phyloP scores from a whole-genome alignment of 1,139 yeast genomes.

The Spathaspora sp. region DNA sequence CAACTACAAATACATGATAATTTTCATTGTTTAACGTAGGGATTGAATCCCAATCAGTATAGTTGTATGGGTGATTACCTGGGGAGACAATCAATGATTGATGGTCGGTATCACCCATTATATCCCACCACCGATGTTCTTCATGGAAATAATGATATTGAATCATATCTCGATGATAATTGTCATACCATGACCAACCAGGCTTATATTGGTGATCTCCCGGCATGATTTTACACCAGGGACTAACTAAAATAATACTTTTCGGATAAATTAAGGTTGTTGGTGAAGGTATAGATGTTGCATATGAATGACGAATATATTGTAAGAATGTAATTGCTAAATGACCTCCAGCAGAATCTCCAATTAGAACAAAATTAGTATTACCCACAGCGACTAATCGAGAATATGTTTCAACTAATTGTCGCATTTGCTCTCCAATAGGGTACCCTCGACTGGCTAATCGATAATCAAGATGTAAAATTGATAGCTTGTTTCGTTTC shows the following conservation, averaged over 20 bases:
- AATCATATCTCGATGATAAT: conserved; percentile 32
- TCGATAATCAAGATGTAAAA: conserved; percentile 40
- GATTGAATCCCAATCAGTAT: conserved; percentile 34
- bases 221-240: conserved; percentile 32
- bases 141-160: conserved; percentile 12
- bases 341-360: conserved; percentile 48
- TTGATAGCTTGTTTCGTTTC: conserved; percentile 25
- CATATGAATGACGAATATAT: conserved; percentile 10
- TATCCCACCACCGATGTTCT: not conserved
- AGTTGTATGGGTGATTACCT: conserved; percentile 16
- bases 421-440: conserved; percentile 37
- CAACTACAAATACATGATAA: conserved; percentile 29
- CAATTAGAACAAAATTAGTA: conserved; percentile 32
- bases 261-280: conserved; percentile 26
- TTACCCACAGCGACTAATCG: conserved; percentile 27
- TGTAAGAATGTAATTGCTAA: conserved; percentile 30
- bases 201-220: conserved; percentile 17
- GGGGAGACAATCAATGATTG: conserved; percentile 16
- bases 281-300: conserved; percentile 7
- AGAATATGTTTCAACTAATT: conserved; percentile 31
- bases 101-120: conserved; percentile 13
- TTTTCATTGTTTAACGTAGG: conserved; percentile 30
- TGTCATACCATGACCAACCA: conserved; percentile 38
- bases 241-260: conserved; percentile 34
- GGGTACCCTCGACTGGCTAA: conserved; percentile 32